phyloP scores from a whole-genome alignment of 257 asterid genomes.

The Solanum stenotomum region DNA sequence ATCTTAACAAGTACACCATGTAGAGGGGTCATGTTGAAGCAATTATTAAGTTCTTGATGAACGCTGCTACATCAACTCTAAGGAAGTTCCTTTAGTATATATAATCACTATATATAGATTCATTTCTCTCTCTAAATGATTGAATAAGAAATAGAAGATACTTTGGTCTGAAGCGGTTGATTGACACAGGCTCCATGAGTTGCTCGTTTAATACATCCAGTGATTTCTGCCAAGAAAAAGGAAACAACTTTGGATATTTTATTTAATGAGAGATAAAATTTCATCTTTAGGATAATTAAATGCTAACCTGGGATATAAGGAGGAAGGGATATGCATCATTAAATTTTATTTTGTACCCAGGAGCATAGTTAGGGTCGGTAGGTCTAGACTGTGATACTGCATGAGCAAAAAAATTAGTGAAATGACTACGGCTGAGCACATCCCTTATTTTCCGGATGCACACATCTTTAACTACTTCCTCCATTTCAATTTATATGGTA shows the following conservation, averaged over 20 bases:
- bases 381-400: slow-evolving; percentile 47
- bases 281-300: background rate
- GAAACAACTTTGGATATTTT: background rate
- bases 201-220: slow-evolving; percentile 40
- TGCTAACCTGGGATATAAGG: slow-evolving; percentile 44
- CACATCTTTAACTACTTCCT: background rate
- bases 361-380: slow-evolving; percentile 35
- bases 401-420: background rate
- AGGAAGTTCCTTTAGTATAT: background rate
- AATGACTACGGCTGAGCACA: background rate
- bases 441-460: background rate
- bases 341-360: slow-evolving; percentile 34
- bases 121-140: too few species aligned
- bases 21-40: background rate
- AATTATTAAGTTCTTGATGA: background rate
- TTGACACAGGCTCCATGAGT: slow-evolving; percentile 44
- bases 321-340: slow-evolving; percentile 56
- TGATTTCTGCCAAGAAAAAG: slow-evolving; percentile 38
- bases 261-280: background rate
- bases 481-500: background rate
- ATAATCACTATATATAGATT: background rate
- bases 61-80: background rate
- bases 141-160: background rate
- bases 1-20: background rate
- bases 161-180: slow-evolving; percentile 69